A percentile compares a stretch with the other conserved stretches of the same genome.
phyloP scores from a whole-genome alignment of 2,329 filamentous ascomycete genomes.

The Aspergillus sp. region DNA sequence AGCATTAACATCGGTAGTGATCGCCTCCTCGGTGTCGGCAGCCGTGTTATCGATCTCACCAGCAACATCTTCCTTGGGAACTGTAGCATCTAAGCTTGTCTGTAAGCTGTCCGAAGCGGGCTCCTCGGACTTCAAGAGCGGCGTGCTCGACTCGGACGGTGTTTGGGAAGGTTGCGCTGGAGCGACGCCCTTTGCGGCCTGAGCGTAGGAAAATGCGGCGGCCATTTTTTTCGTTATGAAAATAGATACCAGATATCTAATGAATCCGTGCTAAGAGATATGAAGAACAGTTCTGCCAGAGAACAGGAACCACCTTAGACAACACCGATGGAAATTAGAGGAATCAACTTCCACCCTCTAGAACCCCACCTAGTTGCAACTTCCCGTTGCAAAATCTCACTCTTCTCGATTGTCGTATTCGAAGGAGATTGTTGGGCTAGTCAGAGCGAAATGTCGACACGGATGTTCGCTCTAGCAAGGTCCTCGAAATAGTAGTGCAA shows the following conservation, averaged over 20 bases:
- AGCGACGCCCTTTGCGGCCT: slow-evolving; percentile 82
- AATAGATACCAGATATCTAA: slow-evolving; percentile 12
- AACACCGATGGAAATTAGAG: slow-evolving; percentile 26
- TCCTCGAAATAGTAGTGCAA: slow-evolving; percentile 2
- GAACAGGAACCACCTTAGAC: slow-evolving; percentile 24
- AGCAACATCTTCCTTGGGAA: slow-evolving; percentile 49
- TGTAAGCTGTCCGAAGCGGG: slow-evolving; percentile 27
- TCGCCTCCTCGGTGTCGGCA: slow-evolving; percentile 28
- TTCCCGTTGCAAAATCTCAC: slow-evolving; percentile 23
- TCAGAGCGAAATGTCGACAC: slow-evolving; percentile 7
- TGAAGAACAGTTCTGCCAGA: slow-evolving; percentile 25
- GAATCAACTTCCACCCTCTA: slow-evolving; percentile 27
- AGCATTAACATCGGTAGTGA: slow-evolving; percentile 32
- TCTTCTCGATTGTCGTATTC: slow-evolving; percentile 18
- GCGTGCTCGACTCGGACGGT: slow-evolving; percentile 29
- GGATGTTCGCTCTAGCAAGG: slow-evolving; percentile 5
- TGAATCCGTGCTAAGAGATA: slow-evolving; percentile 20
- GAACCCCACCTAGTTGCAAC: slow-evolving; percentile 29
- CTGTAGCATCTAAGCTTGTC: slow-evolving; percentile 29
- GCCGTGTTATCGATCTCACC: slow-evolving; percentile 41
- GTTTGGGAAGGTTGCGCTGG: slow-evolving; percentile 48
- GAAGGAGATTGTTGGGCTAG: slow-evolving; percentile 5
- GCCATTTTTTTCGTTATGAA: slow-evolving; percentile 37
- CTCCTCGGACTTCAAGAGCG: slow-evolving; percentile 31
- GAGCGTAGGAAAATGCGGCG: slow-evolving; percentile 82